Conservation (phyloP, 1,284 basidiomycete genomes). For the Anthracocystis setariae region DNA sequence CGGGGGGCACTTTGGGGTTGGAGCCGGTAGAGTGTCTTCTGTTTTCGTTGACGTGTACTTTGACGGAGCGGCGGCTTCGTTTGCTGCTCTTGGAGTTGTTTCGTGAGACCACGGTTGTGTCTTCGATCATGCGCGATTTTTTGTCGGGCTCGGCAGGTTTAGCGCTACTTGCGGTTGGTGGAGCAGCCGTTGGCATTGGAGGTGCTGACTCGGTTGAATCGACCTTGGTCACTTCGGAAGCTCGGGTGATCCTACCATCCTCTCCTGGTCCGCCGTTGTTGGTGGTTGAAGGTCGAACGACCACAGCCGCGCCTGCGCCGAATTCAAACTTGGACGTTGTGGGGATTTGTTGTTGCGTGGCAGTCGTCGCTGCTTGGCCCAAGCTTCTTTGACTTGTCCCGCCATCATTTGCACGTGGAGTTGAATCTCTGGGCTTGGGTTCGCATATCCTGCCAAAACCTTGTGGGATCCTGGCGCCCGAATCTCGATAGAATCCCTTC, state of each 20-base stretch:
- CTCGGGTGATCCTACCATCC: constrained; percentile 26
- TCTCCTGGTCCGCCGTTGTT: neutral
- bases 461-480: constrained; percentile 16
- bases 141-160: constrained; percentile 4
- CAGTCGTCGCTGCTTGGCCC: constrained; percentile 10
- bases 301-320: neutral
- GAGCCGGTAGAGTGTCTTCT: constrained; percentile 16
- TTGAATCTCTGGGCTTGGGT: constrained; percentile 1
- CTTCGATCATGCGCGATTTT: constrained; percentile 33
- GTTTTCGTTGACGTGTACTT: constrained; percentile 35
- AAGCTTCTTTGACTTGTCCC: constrained; percentile 3
- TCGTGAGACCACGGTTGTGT: constrained; percentile 18
- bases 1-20: constrained; percentile 15
- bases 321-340: neutral
- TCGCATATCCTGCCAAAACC: constrained; percentile 2
- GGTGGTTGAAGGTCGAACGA: neutral
- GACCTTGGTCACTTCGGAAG: constrained; percentile 31
- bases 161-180: neutral
- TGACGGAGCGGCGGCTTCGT: constrained; percentile 18
- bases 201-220: constrained; percentile 10
- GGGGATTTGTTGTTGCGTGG: too few species aligned
- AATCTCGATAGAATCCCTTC: constrained; percentile 31
- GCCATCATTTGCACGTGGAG: neutral
- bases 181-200: neutral
- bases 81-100: constrained; percentile 39